Evolutionary conservation across 768 basidiomycete genomes (phyloP).

Genomic region (Naganishia kalamii): DNA sequence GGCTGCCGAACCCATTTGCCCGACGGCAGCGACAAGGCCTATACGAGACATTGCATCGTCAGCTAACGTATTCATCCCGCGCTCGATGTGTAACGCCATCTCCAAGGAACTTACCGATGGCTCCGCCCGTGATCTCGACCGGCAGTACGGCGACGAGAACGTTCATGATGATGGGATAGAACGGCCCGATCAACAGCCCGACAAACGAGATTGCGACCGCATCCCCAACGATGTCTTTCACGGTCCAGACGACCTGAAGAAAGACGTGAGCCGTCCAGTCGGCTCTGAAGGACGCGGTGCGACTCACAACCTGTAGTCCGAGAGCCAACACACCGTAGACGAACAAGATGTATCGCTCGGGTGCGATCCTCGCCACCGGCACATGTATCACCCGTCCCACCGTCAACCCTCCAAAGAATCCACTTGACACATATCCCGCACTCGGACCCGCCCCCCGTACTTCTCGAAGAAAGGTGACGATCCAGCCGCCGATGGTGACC

Average conservation of each 20-base stretch:
- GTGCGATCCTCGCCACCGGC: slow-evolving; percentile 48
- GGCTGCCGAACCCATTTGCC: slow-evolving; percentile 46
- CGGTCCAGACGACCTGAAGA: slow-evolving; percentile 57
- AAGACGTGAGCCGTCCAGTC: slow-evolving; percentile 5
- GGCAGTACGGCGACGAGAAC: slow-evolving; percentile 64
- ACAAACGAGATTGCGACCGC: slow-evolving; percentile 61
- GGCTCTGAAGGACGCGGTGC: background rate
- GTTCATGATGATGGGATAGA: slow-evolving; percentile 63
- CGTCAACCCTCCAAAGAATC: slow-evolving; percentile 50
- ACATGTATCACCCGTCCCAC: slow-evolving; percentile 55
- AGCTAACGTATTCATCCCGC: background rate
- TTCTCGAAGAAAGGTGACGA: slow-evolving; percentile 32
- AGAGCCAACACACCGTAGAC: slow-evolving; percentile 44
- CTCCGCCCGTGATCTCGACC: slow-evolving; percentile 59
- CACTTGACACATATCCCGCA: slow-evolving; percentile 44
- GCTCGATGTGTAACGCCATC: too few species aligned
- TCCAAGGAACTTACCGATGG: slow-evolving; percentile 41
- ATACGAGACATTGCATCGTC: background rate
- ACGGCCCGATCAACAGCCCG: slow-evolving; percentile 66
- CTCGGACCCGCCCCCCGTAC: slow-evolving; percentile 33
- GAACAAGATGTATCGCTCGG: slow-evolving; percentile 36
- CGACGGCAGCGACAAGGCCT: slow-evolving; percentile 28
- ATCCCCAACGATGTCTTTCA: slow-evolving; percentile 59
- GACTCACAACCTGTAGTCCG: slow-evolving; percentile 23
- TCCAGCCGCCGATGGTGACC: slow-evolving; percentile 18